These are phyloP conservation scores for Isoetes taiwanensis DNA, from an alignment of 75 land plant genomes.

Conservation along the genomic window DNA sequence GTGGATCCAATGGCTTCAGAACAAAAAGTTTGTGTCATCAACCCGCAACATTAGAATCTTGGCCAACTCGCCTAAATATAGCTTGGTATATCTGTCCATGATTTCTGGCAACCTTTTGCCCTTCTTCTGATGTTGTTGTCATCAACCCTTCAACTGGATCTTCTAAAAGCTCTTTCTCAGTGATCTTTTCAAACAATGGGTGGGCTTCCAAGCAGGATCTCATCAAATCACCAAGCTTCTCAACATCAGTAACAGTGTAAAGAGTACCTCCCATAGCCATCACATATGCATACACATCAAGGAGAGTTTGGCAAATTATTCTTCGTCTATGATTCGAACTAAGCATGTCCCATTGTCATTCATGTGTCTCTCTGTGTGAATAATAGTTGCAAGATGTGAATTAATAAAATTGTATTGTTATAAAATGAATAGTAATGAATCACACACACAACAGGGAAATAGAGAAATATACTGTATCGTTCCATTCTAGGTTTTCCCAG, in stretches of 20 bases:
- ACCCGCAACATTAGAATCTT: too few relatives aligned
- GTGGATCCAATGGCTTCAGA: too few relatives aligned
- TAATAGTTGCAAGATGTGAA: too few relatives aligned
- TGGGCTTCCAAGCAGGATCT: conserved; percentile 63
- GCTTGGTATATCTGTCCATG: background rate
- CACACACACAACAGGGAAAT: too few relatives aligned
- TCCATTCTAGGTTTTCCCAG: too few relatives aligned
- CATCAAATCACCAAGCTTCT: conserved; percentile 97
- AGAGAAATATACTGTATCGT: too few relatives aligned
- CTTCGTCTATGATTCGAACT: background rate
- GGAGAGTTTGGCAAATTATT: conserved; percentile 2
- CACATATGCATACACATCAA: conserved; percentile 87
- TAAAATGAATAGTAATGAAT: too few relatives aligned
- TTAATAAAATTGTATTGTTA: too few relatives aligned
- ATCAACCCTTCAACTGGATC: conserved; percentile 77
- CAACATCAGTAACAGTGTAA: conserved; percentile 94
- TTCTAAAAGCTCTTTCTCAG: conserved; percentile 31
- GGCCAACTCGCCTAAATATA: background rate
- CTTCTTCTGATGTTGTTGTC: conserved; percentile 79
- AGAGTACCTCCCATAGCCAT: conserved; percentile 65
- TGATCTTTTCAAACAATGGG: conserved; percentile 67
- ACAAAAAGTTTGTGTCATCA: too few relatives aligned
- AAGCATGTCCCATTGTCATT: too few relatives aligned
- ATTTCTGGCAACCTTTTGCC: conserved; percentile 43
- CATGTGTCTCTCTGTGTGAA: too few relatives aligned